Evolutionary conservation across 169 alveolate genomes (phyloP), one percentile per base, ranked within the genome.

Genomic region (Eimeria zaria): DNA sequence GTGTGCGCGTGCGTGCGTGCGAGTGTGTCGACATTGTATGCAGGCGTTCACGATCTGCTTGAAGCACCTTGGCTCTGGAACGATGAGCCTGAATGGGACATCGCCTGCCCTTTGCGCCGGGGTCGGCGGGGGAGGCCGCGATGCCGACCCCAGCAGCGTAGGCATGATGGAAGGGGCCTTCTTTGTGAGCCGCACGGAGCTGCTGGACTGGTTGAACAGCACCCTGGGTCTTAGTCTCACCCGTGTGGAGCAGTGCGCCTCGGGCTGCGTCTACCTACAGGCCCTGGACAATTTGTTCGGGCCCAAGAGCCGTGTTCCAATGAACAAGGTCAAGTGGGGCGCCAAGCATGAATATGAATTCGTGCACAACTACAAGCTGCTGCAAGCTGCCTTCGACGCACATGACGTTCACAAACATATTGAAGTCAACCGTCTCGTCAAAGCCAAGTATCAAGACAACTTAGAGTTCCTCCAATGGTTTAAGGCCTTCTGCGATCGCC

Each of bases 381-480:
- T 99, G 30, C 99, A 99, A 98, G 97, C 98, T 62, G 99, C 99
- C 58, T 99, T 99, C 96, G 99, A 98, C 81, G 98, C 98, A 69
- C 96, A 85, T 55, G 99, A 98, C 36, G 98, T 99, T 94, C 76
- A 87, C 76, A 95, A 95, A 95, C 98, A 99, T 96, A 99, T 99
- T 78, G 99, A 99, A 95, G 99, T 99, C 48, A 99, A 98, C 95
- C 98, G 97, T 97, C 97, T 98, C 53, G 98, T 98, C 36, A 99
- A 98, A 88, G 99, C 99, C 30, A 99, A 98, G 95, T 99, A 99
- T 97, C 99, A 99, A 91, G 99, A 99, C 97, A 99, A 99, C 97
- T 98, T 99, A 76, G 99, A 99, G 97, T 99, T 99, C 97, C 96
- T 99, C 60, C 99, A 99, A 97, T 99, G 99, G 99, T 95, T 99